Evolutionary conservation across 805 yeast species (phyloP), one percentile per base, ranked within the genome.

Genomic region (Wickerhamomyces rabaulensis): DNA sequence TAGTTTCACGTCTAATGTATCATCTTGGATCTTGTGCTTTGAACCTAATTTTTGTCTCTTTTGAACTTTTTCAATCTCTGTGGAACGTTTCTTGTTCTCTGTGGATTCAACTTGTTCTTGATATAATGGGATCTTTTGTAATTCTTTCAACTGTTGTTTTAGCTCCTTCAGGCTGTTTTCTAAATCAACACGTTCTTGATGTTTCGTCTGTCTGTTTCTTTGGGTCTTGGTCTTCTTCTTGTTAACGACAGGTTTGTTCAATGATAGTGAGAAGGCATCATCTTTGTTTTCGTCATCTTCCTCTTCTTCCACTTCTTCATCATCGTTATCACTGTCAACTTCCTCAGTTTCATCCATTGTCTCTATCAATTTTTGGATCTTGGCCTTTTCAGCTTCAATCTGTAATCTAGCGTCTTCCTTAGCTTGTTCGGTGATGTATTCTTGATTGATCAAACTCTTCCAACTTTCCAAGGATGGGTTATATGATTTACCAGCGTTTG

Each of bases 401-500:
- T 74, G 73, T 45, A 76, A 65, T 57, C 85, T 76, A 57, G 79
- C 75, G 49, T 80, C 79, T 56, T 88, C 97, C 46, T 73, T 76
- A 42, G 77, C 73, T 58, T 80, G 78, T 58, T 89, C 95, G 45
- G 73, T 70, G 44, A 63, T 73, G 55, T 74, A 83, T 65, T 90
- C 97, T 45, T 73, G 69, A 44, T 78, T 70, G 44, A 94, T 78
- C 55, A 91, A 73, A 17, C 65, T 66, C 56, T 80, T 80, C 99
- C 99, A 94, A 23, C 86, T 79, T 46, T 83, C 85, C 52, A 82
- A 71, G 12, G 92, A 76, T 22, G 99, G 99, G 62, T 94, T 94
- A 62, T 89, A 94, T 2, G 98, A 91, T 63, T 85, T 87, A 46
- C 98, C 98, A 2, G 84, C 94, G 56, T 84, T 83, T 12, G 96